A percentile compares a stretch with the other conserved stretches of the same genome.
Conservation (phyloP, 2,329 filamentous ascomycete genomes). For the Hysterium pulicare region DNA sequence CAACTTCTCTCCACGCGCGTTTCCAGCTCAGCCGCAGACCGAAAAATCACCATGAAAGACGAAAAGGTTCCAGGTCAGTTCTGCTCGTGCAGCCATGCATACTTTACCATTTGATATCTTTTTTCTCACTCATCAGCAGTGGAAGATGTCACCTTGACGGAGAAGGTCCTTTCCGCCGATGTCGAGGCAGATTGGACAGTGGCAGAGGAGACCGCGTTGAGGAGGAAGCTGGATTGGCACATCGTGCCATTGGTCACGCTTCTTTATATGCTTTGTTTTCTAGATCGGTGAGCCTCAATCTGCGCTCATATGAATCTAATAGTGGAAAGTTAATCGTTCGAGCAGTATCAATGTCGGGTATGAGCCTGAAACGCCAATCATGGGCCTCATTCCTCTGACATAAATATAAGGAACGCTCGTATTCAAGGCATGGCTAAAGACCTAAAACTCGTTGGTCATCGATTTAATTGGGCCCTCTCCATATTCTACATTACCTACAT, state of each 20-base stretch:
- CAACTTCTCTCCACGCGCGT: background rate
- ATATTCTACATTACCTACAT: slow-evolving; percentile 59
- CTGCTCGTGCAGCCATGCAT: background rate
- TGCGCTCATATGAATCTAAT: too few species aligned
- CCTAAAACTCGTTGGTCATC: slow-evolving; percentile 47
- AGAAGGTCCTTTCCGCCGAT: slow-evolving; percentile 6
- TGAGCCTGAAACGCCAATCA: too few species aligned
- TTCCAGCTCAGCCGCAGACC: too few species aligned
- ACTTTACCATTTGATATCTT: background rate
- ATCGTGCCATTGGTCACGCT: background rate
- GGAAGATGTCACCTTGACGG: background rate
- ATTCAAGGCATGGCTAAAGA: slow-evolving; percentile 54
- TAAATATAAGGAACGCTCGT: slow-evolving; percentile 46
- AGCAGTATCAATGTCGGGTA: background rate
- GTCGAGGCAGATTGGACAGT: background rate
- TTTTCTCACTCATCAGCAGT: background rate
- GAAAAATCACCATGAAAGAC: background rate
- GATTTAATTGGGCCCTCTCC: slow-evolving; percentile 57
- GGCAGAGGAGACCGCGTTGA: background rate
- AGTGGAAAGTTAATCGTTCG: background rate
- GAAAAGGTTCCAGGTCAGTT: background rate
- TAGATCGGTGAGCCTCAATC: background rate
- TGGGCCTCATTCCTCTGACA: too few species aligned
- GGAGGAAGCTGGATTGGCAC: background rate
- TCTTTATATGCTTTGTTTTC: background rate